phyloP scores from a whole-genome alignment of 2,329 filamentous ascomycete genomes.

The Dryadomyces sulphureus region DNA sequence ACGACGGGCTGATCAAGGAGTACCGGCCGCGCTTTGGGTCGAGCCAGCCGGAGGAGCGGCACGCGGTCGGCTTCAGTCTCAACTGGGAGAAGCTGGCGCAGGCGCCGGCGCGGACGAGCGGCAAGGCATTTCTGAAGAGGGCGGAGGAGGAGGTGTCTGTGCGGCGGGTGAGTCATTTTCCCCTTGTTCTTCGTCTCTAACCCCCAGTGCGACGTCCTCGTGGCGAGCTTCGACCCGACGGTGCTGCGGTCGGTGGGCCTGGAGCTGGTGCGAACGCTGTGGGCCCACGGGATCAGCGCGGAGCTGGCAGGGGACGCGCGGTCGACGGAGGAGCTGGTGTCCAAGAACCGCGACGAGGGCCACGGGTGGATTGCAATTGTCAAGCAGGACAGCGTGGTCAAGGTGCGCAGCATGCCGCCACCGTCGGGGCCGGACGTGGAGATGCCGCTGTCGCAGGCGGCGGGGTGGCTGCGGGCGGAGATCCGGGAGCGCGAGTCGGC shows the following conservation, averaged over 20 bases:
- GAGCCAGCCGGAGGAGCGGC: slow-evolving; percentile 44
- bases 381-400: slow-evolving; percentile 58
- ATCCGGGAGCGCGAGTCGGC: slow-evolving; percentile 47
- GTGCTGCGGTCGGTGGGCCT: slow-evolving; percentile 64
- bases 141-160: slow-evolving; percentile 49
- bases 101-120: slow-evolving; percentile 33
- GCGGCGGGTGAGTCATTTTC: no score
- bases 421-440: slow-evolving; percentile 67
- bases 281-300: slow-evolving; percentile 71
- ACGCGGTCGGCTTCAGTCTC: slow-evolving; percentile 85
- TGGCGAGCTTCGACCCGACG: slow-evolving; percentile 72
- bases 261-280: slow-evolving; percentile 63
- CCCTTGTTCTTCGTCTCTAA: neutral
- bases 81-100: slow-evolving; percentile 72
- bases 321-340: slow-evolving; percentile 65
- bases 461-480: slow-evolving; percentile 69
- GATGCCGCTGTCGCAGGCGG: slow-evolving; percentile 54
- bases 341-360: slow-evolving; percentile 59
- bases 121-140: slow-evolving; percentile 51
- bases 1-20: slow-evolving; percentile 77
- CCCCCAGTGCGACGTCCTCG: slow-evolving; percentile 71
- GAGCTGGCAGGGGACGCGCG: slow-evolving; percentile 72
- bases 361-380: slow-evolving; percentile 84
- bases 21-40: slow-evolving; percentile 56
- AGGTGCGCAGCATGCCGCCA: slow-evolving; percentile 53